Evolutionary conservation across 257 asterid genomes (phyloP), one percentile per base, ranked within the genome.

Genomic region (Knoxia roxburghii): DNA sequence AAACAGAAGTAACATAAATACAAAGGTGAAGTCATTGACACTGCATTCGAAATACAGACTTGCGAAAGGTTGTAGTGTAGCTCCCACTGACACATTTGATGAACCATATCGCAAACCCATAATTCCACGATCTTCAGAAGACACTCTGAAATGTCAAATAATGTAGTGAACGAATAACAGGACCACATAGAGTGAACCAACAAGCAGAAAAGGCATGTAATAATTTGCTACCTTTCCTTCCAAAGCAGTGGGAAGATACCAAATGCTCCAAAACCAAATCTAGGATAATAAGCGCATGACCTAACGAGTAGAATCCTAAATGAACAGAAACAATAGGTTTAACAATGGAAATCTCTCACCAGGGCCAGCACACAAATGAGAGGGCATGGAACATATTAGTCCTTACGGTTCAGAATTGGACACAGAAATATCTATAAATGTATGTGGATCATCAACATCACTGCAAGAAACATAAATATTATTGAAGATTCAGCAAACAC

Each of bases 31-130:
- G 51, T 33, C 70, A 51, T 61, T 24, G 56, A 39, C 71, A 53
- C 9, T 57, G 56, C 48, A 73, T 55, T 21, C 32, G 68, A 55
- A 67, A 65, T 71, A 75, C 83, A 27, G 80, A 91, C 97, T 76
- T 60, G 89, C 61, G 52, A 83, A 85, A 59, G 97, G 97, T 77
- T 76, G 70, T 40, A 85, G 66, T 59, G 93, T 83, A 60, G 95
- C 97, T 75, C 96, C 97, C 73, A 86, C 75, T 0, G 96, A 88
- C 54, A 91, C 80, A 75, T 91, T 91, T 68, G 96, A 67, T 58
- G 97, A 88, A 72, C 97, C 97, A 80, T 90, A 90, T 86, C 97
- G 85, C 89, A 91, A 74, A 75, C 97, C 97, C 87, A 91, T 79
- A 59, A 82, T 56, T 57, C 97, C 96, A 76, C 85, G 77, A 86